Conservation (phyloP, 129 eudicot genomes). For the Daucus carota region DH1_v3.0 NC_030385.2:43534001-43534500, state of each 20-base stretch:
- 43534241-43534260: background rate
- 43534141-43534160: background rate
- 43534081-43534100: conserved; percentile 56
- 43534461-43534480: too few species aligned
- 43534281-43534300: too few species aligned
- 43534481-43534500: too few species aligned
- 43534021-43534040: conserved; percentile 60
- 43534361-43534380: too few species aligned
- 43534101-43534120: conserved; percentile 72
- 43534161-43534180: background rate
- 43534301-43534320: too few species aligned
- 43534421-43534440: too few species aligned
- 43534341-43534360: too few species aligned
- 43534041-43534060: conserved; percentile 93
- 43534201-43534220: conserved; percentile 20
- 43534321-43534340: too few species aligned
- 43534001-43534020: conserved; percentile 51
- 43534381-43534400: too few species aligned
- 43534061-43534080: conserved; percentile 65
- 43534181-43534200: conserved; percentile 22
- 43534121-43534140: conserved; percentile 37
- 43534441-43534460: too few species aligned
- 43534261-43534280: background rate
- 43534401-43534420: too few species aligned
- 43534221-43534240: background rate